A percentile compares a stretch with the other conserved stretches of the same genome.
Evolutionary conservation across 805 yeast genomes (phyloP).

Genomic region (Pichia insulana): DNA sequence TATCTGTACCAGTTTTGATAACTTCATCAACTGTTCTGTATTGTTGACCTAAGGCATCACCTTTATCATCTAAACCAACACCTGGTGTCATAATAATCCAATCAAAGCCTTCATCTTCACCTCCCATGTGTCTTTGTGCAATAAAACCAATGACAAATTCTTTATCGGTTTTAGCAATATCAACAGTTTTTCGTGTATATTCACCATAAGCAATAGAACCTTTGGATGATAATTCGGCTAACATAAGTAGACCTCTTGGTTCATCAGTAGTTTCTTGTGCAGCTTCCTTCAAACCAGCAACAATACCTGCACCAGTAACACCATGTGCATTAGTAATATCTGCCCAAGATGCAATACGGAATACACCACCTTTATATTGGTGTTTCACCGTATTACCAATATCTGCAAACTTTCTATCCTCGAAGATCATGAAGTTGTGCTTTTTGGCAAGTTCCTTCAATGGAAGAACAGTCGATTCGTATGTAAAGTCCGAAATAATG

Average conservation of each 20-base stretch:
- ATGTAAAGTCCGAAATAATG: conserved; percentile 79
- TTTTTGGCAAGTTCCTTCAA: conserved; percentile 63
- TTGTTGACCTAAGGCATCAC: conserved; percentile 94
- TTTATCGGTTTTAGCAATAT: conserved; percentile 73
- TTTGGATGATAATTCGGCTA: conserved; percentile 90
- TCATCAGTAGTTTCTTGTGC: conserved; percentile 60
- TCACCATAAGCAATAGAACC: conserved; percentile 92
- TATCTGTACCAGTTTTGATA: conserved; percentile 77
- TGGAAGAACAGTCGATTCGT: conserved; percentile 72
- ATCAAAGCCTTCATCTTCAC: conserved; percentile 76
- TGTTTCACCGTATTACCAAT: conserved; percentile 95
- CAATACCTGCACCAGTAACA: conserved; percentile 91
- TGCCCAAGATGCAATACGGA: conserved; percentile 86
- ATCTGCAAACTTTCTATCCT: conserved; percentile 97
- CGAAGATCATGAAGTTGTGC: conserved; percentile 86
- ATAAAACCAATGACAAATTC: conserved; percentile 94
- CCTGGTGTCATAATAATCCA: conserved; percentile 98
- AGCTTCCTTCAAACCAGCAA: conserved; percentile 78
- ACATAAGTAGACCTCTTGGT: conserved; percentile 86
- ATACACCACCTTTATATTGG: conserved; percentile 87
- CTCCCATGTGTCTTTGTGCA: conserved; percentile 86
- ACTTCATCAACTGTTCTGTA: conserved; percentile 89
- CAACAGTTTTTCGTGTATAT: conserved; percentile 80
- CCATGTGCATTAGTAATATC: conserved; percentile 98
- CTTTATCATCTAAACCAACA: conserved; percentile 94